Percentiles rank a stretch among this genome's conserved stretches.
phyloP scores from a whole-genome alignment of 306 rosid genomes.

The Cicer yamashitae region DNA sequence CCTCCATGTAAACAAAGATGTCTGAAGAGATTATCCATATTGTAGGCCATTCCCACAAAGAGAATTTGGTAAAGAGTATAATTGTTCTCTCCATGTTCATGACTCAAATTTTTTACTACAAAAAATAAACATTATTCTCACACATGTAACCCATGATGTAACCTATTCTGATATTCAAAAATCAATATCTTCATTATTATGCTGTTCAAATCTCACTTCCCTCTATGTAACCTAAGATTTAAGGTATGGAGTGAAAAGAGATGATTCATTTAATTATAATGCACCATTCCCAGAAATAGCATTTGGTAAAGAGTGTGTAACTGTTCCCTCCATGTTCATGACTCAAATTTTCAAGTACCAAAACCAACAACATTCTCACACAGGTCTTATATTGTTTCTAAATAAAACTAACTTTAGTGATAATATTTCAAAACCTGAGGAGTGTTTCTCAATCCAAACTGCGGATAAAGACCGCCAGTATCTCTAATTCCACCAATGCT shows the following conservation, averaged over 20 bases:
- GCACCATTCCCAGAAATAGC: slow-evolving; percentile 13
- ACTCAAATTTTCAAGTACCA: slow-evolving; percentile 3
- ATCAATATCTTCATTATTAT: neutral
- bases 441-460: slow-evolving; percentile 72
- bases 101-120: neutral
- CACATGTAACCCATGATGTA: neutral
- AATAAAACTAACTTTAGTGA: neutral
- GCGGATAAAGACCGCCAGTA: slow-evolving; percentile 60
- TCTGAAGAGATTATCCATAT: slow-evolving; percentile 10
- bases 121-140: slow-evolving; percentile 14
- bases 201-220: neutral
- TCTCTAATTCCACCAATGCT: slow-evolving; percentile 77
- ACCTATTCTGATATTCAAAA: neutral
- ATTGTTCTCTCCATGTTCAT: slow-evolving; percentile 1
- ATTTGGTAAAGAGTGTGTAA: neutral
- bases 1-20: slow-evolving; percentile 25
- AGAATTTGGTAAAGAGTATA: neutral
- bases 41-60: slow-evolving; percentile 5
- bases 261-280: neutral
- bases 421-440: slow-evolving; percentile 67
- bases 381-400: neutral
- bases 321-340: neutral
- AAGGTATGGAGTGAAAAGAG: slow-evolving; percentile 11
- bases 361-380: slow-evolving; percentile 6
- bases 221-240: slow-evolving; percentile 21